Evolutionary conservation across 768 basidiomycete genomes (phyloP), one percentile per base, ranked within the genome.

Genomic region (Serendipita sp.): DNA sequence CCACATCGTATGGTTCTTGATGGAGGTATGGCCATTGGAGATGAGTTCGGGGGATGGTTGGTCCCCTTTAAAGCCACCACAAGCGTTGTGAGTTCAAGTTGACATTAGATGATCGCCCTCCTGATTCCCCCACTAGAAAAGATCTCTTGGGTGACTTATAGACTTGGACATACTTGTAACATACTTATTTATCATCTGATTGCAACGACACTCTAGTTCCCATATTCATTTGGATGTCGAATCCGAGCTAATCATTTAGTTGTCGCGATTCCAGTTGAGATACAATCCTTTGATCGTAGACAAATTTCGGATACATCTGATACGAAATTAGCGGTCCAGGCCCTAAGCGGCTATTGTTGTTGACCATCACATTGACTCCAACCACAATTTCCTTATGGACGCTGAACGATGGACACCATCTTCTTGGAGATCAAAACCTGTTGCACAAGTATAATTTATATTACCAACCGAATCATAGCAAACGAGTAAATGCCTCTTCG

Each of bases 371-470:
- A 6, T 40, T 13, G 40, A 40, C 40, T 13, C 13, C 13, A 13
- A 40, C 40, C 40, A 40, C 40, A 13, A 40, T 40, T 13, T 40
- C 6, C 40, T 0, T 40, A 40, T 40, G 40, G 40, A 40, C 13
- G 40, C 40, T 40, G 40, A 40, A 40, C 40, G 40, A 18, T 94
- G 93, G 93, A 74, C 80, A 0, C 86, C 88, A 0, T 81, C 80
- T 1, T 88, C 88, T 0, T 97, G 93, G 93, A 84, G 79, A 72
- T 75, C 77, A 16, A 90, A 86, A 71, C 79, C 81, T 6, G 80
- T 86, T 16, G 86, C 87, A 4, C 91, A 94, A 80, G 86, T 86
- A 58, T 65, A 74, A 63, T 52, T 44, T 27, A 11, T 23, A 23
- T 23, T 23, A 23, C 23, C 55, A 46, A 44, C n/a, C 63, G 36